Evolutionary conservation across 495 filamentous ascomycete genomes (phyloP).

Genomic region (Echria macrotheca): DNA sequence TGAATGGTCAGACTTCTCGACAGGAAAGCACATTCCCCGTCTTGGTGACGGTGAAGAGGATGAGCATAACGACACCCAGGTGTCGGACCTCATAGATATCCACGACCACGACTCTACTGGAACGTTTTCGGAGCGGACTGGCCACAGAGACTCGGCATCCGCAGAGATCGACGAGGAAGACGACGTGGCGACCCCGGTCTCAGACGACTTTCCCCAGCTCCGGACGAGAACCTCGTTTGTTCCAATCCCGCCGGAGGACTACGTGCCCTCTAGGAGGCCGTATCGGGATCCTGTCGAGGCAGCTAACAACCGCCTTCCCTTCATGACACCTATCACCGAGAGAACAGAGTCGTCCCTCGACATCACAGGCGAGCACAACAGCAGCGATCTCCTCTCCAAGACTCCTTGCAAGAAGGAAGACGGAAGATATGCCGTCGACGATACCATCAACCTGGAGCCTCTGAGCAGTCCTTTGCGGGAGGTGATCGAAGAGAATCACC

Average conservation of each 20-base stretch:
- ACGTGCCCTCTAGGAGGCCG: conserved; percentile 64
- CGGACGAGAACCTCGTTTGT: conserved; percentile 46
- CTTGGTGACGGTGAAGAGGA: conserved; percentile 21
- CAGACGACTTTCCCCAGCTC: conserved; percentile 30
- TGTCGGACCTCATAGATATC: conserved; percentile 31
- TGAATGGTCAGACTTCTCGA: conserved; percentile 83
- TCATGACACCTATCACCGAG: conserved; percentile 98
- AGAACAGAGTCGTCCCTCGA: conserved; percentile 82
- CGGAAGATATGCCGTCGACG: conserved; percentile 21
- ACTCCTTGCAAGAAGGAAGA: conserved; percentile 58
- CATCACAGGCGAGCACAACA: conserved; percentile 51
- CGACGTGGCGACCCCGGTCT: conserved; percentile 18
- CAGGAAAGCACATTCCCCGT: conserved; percentile 62
- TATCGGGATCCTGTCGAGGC: conserved; percentile 70
- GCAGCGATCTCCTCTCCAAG: conserved; percentile 56
- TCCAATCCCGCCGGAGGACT: conserved; percentile 80
- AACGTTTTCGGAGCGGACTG: neutral
- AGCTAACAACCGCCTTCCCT: conserved; percentile 83
- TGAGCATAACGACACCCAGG: conserved; percentile 19
- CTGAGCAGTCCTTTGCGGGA: conserved; percentile 68
- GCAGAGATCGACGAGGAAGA: conserved; percentile 34
- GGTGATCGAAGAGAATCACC: conserved; percentile 39
- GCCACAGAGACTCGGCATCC: conserved; percentile 7
- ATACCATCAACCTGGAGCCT: conserved; percentile 45
- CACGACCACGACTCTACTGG: conserved; percentile 10